Evolutionary conservation across 176 grass and related monocot species (phyloP).

Genomic region (Eleusine indica): DNA sequence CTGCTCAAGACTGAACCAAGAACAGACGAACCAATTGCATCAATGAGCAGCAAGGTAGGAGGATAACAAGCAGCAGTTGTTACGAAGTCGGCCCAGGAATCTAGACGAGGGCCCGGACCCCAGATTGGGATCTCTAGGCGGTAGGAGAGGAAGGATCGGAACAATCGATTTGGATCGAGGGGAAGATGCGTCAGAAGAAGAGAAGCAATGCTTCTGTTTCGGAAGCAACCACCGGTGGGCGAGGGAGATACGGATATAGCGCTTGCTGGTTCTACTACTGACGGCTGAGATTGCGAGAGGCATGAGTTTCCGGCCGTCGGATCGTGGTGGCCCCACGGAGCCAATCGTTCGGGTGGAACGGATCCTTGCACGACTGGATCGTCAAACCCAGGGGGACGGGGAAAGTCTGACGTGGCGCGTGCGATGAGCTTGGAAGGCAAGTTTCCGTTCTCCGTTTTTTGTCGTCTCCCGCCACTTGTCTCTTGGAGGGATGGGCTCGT

Average conservation of each 20-base stretch:
- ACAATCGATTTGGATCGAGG: background rate
- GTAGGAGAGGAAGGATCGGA: conserved; percentile 21
- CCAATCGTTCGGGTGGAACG: conserved; percentile 11
- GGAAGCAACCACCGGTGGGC: conserved; percentile 6
- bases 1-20: conserved; percentile 5
- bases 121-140: conserved; percentile 33
- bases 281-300: conserved; percentile 9
- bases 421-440: conserved; percentile 1
- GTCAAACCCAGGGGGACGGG: background rate
- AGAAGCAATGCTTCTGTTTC: background rate
- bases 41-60: background rate
- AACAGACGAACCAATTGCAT: background rate
- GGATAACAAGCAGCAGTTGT: background rate
- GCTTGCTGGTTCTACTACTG: background rate
- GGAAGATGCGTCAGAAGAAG: conserved; percentile 15
- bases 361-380: conserved; percentile 36
- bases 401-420: conserved; percentile 35
- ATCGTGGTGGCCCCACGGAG: background rate
- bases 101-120: background rate
- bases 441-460: background rate
- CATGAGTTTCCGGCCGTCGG: background rate
- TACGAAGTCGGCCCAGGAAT: conserved; percentile 27
- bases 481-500: background rate
- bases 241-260: background rate
- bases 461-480: conserved; percentile 17